Conservation (phyloP, 306 rosid species). For the apple (Malus domestica) region DNA sequence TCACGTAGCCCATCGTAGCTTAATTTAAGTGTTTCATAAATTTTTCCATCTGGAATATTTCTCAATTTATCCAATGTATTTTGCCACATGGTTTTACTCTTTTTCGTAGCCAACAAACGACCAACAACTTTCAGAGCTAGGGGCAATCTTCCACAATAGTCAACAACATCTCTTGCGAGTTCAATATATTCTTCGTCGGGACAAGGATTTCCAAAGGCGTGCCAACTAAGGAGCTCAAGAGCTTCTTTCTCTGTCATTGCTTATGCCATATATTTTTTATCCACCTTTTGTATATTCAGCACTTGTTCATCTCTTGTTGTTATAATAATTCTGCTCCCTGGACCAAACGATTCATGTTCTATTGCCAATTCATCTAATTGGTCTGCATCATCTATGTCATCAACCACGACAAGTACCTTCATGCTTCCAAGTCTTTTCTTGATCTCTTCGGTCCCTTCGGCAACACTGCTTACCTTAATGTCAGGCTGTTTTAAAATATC, state of each 20-base stretch:
- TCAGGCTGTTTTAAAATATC: too few relatives aligned
- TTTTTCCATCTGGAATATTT: conserved; percentile 1
- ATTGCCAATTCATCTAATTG: too few relatives aligned
- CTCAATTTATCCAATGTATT: conserved; percentile 18
- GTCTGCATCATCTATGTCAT: too few relatives aligned
- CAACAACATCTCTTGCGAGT: not conserved
- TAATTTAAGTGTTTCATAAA: conserved; percentile 16
- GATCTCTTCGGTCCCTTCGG: too few relatives aligned
- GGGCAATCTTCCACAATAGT: conserved; percentile 31
- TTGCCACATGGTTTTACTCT: conserved; percentile 6
- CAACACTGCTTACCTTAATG: too few relatives aligned
- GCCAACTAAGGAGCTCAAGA: too few relatives aligned
- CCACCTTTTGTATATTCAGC: not conserved
- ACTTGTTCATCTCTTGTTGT: not conserved
- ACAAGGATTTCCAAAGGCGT: too few relatives aligned
- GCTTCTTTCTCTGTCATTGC: too few relatives aligned
- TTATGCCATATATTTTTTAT: not conserved
- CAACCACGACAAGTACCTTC: too few relatives aligned
- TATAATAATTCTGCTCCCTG: conserved; percentile 12
- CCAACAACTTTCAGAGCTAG: conserved; percentile 36
- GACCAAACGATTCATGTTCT: not conserved
- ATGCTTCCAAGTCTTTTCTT: too few relatives aligned
- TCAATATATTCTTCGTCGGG: too few relatives aligned
- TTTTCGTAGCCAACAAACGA: conserved; percentile 13
- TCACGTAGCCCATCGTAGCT: conserved; percentile 10